phyloP scores from a whole-genome alignment of 2,329 filamentous ascomycete species.

The Tympanopsis confertula region DNA sequence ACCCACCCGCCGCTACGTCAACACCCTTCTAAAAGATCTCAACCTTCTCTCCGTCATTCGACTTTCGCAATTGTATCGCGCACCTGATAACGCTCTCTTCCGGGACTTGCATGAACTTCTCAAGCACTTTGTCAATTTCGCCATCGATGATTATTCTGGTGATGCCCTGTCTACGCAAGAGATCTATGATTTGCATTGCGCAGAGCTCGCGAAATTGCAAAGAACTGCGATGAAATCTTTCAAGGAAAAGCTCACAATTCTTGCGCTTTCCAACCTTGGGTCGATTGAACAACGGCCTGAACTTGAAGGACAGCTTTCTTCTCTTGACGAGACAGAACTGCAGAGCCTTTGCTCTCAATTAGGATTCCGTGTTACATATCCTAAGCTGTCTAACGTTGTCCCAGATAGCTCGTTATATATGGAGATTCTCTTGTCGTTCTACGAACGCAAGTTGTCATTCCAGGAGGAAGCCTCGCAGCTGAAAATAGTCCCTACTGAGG shows the following conservation, averaged over 20 bases:
- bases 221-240: conserved; percentile 69
- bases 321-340: conserved; percentile 66
- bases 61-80: conserved; percentile 67
- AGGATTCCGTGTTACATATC: conserved; percentile 73
- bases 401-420: conserved; percentile 52
- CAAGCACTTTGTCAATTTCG: conserved; percentile 76
- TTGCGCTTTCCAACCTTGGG: conserved; percentile 85
- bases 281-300: conserved; percentile 74
- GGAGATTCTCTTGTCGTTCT: conserved; percentile 63
- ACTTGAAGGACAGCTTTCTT: conserved; percentile 62
- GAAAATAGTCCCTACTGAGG: conserved; percentile 73
- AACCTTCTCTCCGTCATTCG: conserved; percentile 69
- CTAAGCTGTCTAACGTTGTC: conserved; percentile 52
- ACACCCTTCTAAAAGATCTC: conserved; percentile 74
- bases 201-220: conserved; percentile 67
- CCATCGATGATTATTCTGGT: conserved; percentile 83
- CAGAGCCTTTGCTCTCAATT: conserved; percentile 56
- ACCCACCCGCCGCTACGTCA: conserved; percentile 86
- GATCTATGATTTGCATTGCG: conserved; percentile 71
- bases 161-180: conserved; percentile 61
- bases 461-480: conserved; percentile 65
- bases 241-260: conserved; percentile 78
- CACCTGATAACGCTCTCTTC: conserved; percentile 64
- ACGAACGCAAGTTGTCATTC: conserved; percentile 71
- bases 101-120: conserved; percentile 73